Base-by-base conservation (phyloP, 1,284 basidiomycete genomes). In the Ceratobasidium sp. region DNA sequence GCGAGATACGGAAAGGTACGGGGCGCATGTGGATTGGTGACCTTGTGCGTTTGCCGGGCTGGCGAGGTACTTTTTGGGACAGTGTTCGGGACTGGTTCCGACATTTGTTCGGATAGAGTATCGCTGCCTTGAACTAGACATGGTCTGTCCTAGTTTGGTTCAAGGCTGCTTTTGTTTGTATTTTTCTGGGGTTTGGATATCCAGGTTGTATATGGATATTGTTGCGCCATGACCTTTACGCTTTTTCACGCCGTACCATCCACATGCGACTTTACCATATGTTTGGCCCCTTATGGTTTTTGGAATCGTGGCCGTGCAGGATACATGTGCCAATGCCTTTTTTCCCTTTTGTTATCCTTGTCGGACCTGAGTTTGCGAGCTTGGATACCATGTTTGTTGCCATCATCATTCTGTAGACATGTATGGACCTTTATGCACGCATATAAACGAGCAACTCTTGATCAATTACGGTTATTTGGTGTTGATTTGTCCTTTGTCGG, bases 1-100 rank as follows among this genome's bases (percentile, higher is more conserved):
- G 75, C 52, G 78, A 79, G 54, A 76, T 79, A 40, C 67, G 70
- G 56, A 76, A 70, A 25, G 78, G 78, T 29, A 78, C 78, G 1
- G 78, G 78, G 9, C 64, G 69, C 43, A 78, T 79, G 69, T 77
- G 78, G 75, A 66, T 78, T 13, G 74, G 77, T 19, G 76, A 76
- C 49, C 40, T 70, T 37, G 43, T 64, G 29, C 49, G 78, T 7
- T 52, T 77, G 37, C 76, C 76, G 25, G 76, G 76, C n/a, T 79
- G 78, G 78, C 74, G 76, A 57, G 78, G 78, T 17, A 66, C 64
- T n/a, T 76, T 79, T 25, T 79, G 78, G 78, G 76, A 70, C 52
- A 76, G 64, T 22, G 44, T 79, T 17, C 62, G 66, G 43, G 59
- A 76, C 43, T 79, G 78, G 78, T 77, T 79, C 69, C 71, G 62